Percentiles rank a stretch among this genome's conserved stretches.
Evolutionary conservation across 352 stramenopile genomes (phyloP).

Genomic region (Pelagophyceae sp.): DNA sequence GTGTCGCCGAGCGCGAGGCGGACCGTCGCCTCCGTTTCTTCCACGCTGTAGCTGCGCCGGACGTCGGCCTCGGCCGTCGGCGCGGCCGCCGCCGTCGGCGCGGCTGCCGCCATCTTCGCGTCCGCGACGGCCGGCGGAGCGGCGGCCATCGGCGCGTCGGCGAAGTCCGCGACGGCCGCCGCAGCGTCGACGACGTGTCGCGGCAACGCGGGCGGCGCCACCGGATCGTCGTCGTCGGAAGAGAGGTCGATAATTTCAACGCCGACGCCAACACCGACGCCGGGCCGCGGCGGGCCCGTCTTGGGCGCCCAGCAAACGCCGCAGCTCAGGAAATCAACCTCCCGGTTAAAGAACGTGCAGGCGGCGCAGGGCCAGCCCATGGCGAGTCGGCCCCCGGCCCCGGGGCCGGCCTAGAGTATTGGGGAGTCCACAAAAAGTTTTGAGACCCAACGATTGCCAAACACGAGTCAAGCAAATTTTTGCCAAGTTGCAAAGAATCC

Average conservation of each 20-base stretch:
- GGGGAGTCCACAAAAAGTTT: too few species aligned
- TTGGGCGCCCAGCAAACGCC: neutral
- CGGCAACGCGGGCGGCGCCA: too few species aligned
- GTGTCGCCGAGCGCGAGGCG: neutral
- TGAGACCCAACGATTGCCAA: too few species aligned
- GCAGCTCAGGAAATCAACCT: neutral
- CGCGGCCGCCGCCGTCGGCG: neutral
- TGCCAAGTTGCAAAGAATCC: too few species aligned
- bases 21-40: neutral
- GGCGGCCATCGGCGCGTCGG: neutral
- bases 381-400: neutral
- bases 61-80: neutral
- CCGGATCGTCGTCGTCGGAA: too few species aligned
- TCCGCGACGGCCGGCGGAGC: neutral
- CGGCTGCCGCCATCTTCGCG: neutral
- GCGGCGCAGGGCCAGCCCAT: neutral
- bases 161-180: neutral
- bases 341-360: neutral
- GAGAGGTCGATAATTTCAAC: too few species aligned
- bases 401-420: too few species aligned
- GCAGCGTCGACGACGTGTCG: neutral
- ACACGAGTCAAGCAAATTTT: too few species aligned
- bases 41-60: neutral
- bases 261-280: too few species aligned
- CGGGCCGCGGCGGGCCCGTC: too few species aligned